phyloP scores from a whole-genome alignment of 441 rosid species.

The Geranium incanum region DNA sequence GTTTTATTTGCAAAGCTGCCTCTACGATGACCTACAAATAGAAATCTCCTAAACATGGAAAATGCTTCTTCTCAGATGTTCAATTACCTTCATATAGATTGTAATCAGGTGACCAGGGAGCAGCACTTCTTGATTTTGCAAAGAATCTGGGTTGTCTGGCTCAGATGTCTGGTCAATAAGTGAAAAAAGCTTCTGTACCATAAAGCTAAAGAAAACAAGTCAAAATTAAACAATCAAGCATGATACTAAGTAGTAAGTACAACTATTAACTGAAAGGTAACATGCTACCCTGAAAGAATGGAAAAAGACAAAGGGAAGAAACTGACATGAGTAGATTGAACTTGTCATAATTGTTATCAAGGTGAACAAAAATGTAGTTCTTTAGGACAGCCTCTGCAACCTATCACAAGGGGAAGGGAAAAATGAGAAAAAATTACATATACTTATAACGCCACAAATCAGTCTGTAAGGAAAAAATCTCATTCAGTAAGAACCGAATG shows the following conservation, averaged over 20 bases:
- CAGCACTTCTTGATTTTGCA: constrained; percentile 95
- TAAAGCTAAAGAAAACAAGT: constrained; percentile 51
- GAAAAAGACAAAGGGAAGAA: constrained; percentile 19
- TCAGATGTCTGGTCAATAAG: constrained; percentile 85
- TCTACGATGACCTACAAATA: neutral
- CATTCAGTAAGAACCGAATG: neutral
- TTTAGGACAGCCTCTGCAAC: constrained; percentile 70
- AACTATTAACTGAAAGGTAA: constrained; percentile 12
- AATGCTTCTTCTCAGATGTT: neutral
- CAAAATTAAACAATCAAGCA: constrained; percentile 12
- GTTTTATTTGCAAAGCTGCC: neutral
- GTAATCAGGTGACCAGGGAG: constrained; percentile 93
- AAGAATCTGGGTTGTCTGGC: constrained; percentile 77
- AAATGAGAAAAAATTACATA: neutral
- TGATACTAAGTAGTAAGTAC: neutral
- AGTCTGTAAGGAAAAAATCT: neutral
- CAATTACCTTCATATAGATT: constrained; percentile 72
- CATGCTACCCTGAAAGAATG: constrained; percentile 9
- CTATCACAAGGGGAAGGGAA: constrained; percentile 30
- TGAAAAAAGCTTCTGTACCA: constrained; percentile 94
- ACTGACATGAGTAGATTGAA: constrained; percentile 84
- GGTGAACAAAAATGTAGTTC: constrained; percentile 76
- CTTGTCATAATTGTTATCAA: constrained; percentile 73
- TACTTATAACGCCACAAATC: neutral
- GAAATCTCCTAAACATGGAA: neutral